Conservation (phyloP, 176 grass and related monocot genomes). For the Bolboschoenus planiculmis region DNA sequence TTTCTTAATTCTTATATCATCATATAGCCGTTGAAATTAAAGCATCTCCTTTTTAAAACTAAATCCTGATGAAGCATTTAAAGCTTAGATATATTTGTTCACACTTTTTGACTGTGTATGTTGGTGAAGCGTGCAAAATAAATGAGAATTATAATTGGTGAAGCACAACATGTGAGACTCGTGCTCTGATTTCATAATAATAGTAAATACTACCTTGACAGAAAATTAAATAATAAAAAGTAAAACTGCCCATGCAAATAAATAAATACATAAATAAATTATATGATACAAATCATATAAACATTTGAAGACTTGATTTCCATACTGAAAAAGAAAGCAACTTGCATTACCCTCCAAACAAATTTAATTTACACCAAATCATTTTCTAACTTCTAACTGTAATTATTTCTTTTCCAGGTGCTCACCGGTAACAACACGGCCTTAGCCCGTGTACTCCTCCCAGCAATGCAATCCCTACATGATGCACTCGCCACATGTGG, state of each 20-base stretch:
- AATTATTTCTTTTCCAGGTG: constrained; percentile 25
- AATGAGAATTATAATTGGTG: neutral
- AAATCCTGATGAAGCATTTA: neutral
- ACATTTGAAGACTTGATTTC: neutral
- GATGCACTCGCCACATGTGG: constrained; percentile 38
- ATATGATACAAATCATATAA: neutral
- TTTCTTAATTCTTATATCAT: neutral
- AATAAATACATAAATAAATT: neutral
- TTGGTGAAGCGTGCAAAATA: neutral
- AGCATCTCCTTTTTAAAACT: neutral
- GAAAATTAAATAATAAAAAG: neutral
- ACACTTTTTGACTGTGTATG: neutral
- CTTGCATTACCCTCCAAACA: neutral
- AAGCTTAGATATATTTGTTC: neutral
- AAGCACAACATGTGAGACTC: neutral
- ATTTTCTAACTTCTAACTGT: neutral
- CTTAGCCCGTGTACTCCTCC: constrained; percentile 31
- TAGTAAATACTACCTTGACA: neutral
- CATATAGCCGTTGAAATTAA: constrained; percentile 6
- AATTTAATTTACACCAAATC: neutral
- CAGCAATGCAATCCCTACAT: constrained; percentile 65
- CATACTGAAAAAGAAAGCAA: neutral
- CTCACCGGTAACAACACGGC: constrained; percentile 54
- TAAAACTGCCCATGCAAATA: neutral
- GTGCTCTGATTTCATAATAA: neutral